Evolutionary conservation across 1,284 basidiomycete species (phyloP).

Genomic region (Microstroma glucosiphilum): DNA sequence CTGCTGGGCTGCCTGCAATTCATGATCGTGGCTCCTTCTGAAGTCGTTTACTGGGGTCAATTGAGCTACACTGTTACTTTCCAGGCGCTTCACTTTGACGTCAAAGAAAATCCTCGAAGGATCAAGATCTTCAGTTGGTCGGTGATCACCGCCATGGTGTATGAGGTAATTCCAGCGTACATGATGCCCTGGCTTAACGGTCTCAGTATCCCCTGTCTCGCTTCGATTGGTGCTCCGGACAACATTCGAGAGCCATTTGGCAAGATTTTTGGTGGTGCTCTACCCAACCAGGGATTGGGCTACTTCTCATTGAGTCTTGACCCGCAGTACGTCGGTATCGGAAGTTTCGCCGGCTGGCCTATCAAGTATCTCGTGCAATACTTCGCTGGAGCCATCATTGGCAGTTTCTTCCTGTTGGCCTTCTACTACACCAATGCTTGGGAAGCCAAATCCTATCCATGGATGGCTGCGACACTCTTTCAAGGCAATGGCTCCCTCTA

Average conservation of each 20-base stretch:
- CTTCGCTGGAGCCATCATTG: constrained; percentile 32
- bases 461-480: constrained; percentile 29
- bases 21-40: constrained; percentile 23
- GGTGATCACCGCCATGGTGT: constrained; percentile 19
- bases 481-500: constrained; percentile 17
- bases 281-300: constrained; percentile 30
- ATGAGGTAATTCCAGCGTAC: constrained; percentile 54
- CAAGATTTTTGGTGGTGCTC: constrained; percentile 46
- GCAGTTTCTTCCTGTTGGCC: constrained; percentile 27
- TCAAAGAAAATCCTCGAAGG: constrained; percentile 55
- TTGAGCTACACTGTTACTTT: constrained; percentile 40
- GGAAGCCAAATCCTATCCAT: constrained; percentile 24
- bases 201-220: constrained; percentile 53
- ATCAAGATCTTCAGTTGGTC: constrained; percentile 61
- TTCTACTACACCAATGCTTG: constrained; percentile 43
- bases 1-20: constrained; percentile 51
- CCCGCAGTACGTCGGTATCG: constrained; percentile 43
- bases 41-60: constrained; percentile 51
- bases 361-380: constrained; percentile 42
- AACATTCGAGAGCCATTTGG: constrained; percentile 20
- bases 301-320: constrained; percentile 23
- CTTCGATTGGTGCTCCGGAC: constrained; percentile 54
- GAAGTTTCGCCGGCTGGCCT: constrained; percentile 11
- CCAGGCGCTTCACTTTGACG: constrained; percentile 41
- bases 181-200: constrained; percentile 50